These are phyloP conservation scores for Forsythia viridissima DNA, from an alignment of 257 asterid species.

Conservation along the genomic window DNA sequence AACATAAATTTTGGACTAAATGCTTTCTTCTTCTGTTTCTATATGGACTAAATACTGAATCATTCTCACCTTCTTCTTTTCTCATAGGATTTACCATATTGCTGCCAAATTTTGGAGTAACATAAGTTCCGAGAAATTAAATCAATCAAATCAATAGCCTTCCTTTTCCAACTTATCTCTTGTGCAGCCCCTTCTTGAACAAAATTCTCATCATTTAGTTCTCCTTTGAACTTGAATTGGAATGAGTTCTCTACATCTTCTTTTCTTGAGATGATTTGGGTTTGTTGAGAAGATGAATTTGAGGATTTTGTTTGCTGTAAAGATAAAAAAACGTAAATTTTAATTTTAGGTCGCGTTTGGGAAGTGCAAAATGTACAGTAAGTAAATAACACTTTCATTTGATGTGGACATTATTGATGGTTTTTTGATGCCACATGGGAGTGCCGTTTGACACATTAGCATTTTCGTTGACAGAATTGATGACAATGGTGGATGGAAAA, in stretches of 20 bases:
- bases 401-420: too few species aligned
- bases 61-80: constrained; percentile 1
- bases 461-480: too few species aligned
- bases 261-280: too few species aligned
- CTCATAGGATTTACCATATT: constrained; percentile 14
- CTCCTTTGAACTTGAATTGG: not conserved
- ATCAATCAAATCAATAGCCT: constrained; percentile 1
- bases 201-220: not conserved
- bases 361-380: too few species aligned
- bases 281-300: too few species aligned
- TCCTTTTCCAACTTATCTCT: constrained; percentile 49
- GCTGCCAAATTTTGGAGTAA: constrained; percentile 54
- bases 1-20: constrained; percentile 39
- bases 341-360: too few species aligned
- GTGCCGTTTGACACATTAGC: too few species aligned
- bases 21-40: fast-evolving
- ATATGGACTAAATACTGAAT: constrained; percentile 11
- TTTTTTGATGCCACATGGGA: too few species aligned
- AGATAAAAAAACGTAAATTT: too few species aligned
- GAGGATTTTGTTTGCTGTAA: too few species aligned
- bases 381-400: too few species aligned
- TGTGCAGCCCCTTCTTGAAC: not conserved
- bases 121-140: constrained; percentile 37
- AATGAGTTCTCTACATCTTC: not conserved
- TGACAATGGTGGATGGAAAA: too few species aligned